Evolutionary conservation across 192 early-diverging fungal genomes (phyloP).

Genomic region (Linnemannia elongata): DNA sequence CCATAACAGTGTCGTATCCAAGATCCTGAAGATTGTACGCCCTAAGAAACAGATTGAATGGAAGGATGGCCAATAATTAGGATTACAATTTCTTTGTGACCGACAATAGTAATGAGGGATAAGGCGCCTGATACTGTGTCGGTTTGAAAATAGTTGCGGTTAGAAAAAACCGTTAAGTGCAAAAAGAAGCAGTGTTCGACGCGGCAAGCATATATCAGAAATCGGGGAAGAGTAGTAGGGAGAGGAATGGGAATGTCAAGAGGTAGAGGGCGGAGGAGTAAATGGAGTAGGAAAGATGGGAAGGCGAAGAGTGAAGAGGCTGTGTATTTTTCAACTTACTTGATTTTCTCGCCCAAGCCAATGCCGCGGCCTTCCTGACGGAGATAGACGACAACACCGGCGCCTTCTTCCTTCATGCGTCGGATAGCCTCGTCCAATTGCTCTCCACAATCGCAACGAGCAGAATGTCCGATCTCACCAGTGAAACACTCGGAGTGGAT

Average conservation of each 20-base stretch:
- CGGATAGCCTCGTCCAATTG: constrained; percentile 94
- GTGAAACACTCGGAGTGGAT: constrained; percentile 99
- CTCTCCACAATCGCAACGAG: constrained; percentile 95
- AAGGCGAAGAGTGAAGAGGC: constrained; percentile 5
- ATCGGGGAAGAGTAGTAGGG: not conserved
- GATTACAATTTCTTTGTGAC: not conserved
- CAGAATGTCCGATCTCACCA: constrained; percentile 91
- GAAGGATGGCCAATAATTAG: not conserved
- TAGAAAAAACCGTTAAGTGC: not conserved
- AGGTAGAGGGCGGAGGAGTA: not conserved
- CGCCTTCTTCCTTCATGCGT: constrained; percentile 83
- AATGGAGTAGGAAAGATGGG: not conserved
- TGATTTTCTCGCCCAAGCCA: constrained; percentile 92
- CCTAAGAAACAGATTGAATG: constrained; percentile 53
- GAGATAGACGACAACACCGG: constrained; percentile 94
- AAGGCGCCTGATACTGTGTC: not conserved
- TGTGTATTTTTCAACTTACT: constrained; percentile 60
- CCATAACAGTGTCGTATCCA: constrained; percentile 93
- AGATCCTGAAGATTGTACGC: constrained; percentile 98
- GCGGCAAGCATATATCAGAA: not conserved
- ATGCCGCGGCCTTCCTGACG: constrained; percentile 97
- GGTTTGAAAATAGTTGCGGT: too few relatives aligned
- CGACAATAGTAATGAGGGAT: not conserved
- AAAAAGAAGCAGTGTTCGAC: not conserved
- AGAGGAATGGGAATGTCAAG: not conserved